phyloP scores from a whole-genome alignment of 2,329 filamentous ascomycete genomes.

The Cordyceps tenuipes region DNA sequence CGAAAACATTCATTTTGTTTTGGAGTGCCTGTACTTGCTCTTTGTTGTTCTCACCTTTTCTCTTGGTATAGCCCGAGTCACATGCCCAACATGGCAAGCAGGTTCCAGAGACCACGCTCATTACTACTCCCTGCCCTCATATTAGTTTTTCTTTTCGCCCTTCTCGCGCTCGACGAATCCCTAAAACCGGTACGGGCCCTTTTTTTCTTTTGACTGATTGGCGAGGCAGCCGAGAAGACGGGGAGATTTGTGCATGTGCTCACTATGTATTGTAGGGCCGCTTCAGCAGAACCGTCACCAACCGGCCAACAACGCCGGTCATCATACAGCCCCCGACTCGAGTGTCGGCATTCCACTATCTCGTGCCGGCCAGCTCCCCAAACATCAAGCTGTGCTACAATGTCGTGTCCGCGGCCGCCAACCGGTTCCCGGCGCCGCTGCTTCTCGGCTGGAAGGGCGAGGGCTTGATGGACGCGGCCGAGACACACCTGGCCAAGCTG shows the following conservation, averaged over 20 bases:
- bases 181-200: slow-evolving; percentile 4
- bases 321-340: background rate
- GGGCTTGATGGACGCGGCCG: slow-evolving; percentile 26
- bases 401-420: slow-evolving; percentile 29
- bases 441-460: slow-evolving; percentile 31
- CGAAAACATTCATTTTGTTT: background rate
- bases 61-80: background rate
- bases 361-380: slow-evolving; percentile 29
- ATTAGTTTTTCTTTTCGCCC: slow-evolving; percentile 6
- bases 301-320: background rate
- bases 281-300: background rate
- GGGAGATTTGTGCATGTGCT: background rate
- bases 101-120: background rate
- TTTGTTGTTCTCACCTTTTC: background rate
- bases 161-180: slow-evolving; percentile 7
- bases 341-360: slow-evolving; percentile 28
- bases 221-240: background rate
- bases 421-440: slow-evolving; percentile 29
- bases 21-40: background rate
- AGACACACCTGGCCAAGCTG: slow-evolving; percentile 32
- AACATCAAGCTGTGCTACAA: slow-evolving; percentile 31
- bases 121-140: background rate
- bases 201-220: background rate
- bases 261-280: background rate
- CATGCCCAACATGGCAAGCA: background rate